Base-by-base conservation (phyloP, 768 basidiomycete genomes). In the Lactarius evosmus region DNA sequence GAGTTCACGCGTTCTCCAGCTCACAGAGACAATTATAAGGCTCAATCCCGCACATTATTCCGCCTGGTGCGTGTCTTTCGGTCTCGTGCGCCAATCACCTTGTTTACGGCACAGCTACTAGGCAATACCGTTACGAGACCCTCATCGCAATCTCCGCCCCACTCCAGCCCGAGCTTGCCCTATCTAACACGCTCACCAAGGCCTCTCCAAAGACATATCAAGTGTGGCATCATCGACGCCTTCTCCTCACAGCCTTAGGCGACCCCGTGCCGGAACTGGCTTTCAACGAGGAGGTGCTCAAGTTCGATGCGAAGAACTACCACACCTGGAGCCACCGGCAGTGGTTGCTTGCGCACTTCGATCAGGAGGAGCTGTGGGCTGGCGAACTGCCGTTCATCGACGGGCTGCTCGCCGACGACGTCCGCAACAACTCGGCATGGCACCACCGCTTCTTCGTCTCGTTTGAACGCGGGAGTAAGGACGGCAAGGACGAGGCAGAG, bases 301-400 rank as follows among this genome's bases (percentile, higher is more conserved):
- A 82, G 8, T 80, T 76, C 25, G 97, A 99, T 72, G 76, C 85
- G 51, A 99, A 99, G 83, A 99, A 99, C 78, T 99, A 99, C 74
- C 96, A 98, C 75, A 98, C 97, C 0, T 99, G 97, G 97, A 91
- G 92, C 8, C 96, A 98, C 75, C 83, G 96, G 7, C 95, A 99
- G 74, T 98, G 95, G 94, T 74, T 95, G 14, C 84, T 97, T 49
- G 87, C 91, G 9, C 85, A 88, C 72, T 95, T 95, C 78, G 85
- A 87, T 69, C 80, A 86, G 61, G 80, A 83, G 38, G 80, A 75
- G n/a, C 69, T 93, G 66, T 94, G 91, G 91, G 75, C 67, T 1
- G 81, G 79, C 16, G 94, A 96, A 75, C 77, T 91, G n/a, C 80
- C 84, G 50, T 94, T 87, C 68, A 80, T 87, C 36, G 88, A 94